Percentiles rank a stretch among this genome's conserved stretches.
Conservation (phyloP, 805 yeast genomes). For the Limtongia smithiae region DNA sequence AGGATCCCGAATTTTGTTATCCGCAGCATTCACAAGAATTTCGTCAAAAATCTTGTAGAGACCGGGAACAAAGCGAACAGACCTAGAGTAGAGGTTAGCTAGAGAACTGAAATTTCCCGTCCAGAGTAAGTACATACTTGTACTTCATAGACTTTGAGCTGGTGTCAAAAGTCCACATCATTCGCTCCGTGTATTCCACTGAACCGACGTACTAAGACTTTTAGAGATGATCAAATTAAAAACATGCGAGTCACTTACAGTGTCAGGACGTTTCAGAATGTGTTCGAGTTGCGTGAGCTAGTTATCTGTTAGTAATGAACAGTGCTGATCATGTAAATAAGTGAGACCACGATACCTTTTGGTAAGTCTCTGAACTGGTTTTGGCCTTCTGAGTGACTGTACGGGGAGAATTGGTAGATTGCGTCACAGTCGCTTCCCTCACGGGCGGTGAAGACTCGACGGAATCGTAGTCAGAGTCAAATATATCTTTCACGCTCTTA, state of each 20-base stretch:
- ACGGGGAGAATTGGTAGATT: background rate
- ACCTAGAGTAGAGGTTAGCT: conserved; percentile 44
- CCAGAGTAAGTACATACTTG: conserved; percentile 31
- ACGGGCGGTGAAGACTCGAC: conserved; percentile 14
- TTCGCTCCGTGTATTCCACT: conserved; percentile 71
- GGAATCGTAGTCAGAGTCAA: background rate
- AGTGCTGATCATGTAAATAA: no score
- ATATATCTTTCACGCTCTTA: no score
- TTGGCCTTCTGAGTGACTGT: conserved; percentile 31
- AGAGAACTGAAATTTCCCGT: no score
- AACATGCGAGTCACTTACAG: conserved; percentile 36
- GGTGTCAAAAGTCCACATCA: conserved; percentile 82
- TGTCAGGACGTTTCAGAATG: conserved; percentile 94
- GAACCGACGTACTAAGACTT: conserved; percentile 71
- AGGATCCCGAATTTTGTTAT: conserved; percentile 93
- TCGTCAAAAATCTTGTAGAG: conserved; percentile 95
- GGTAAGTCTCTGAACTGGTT: conserved; percentile 70
- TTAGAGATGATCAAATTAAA: background rate
- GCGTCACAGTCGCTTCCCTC: conserved; percentile 3
- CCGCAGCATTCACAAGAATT: conserved; percentile 96
- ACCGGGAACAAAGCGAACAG: conserved; percentile 88
- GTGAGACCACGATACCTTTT: conserved; percentile 43
- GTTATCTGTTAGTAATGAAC: no score
- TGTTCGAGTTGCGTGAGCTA: conserved; percentile 88
- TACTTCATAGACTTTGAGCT: conserved; percentile 55